phyloP scores from a whole-genome alignment of 306 rosid genomes.

The Trifolium fragiferum region DNA sequence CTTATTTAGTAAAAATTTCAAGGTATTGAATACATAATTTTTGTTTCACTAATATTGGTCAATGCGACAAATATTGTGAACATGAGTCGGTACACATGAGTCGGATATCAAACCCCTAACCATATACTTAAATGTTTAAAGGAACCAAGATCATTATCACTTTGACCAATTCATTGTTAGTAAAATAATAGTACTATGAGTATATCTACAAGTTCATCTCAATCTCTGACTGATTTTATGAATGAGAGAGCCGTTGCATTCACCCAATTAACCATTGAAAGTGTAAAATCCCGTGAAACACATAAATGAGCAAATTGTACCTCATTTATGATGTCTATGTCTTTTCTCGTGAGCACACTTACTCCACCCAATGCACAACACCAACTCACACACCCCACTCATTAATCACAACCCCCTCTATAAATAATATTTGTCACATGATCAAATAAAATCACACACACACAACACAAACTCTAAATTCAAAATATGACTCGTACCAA shows the following conservation, averaged over 20 bases:
- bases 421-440: neutral
- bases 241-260: neutral
- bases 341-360: slow-evolving; percentile 67
- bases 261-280: neutral
- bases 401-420: slow-evolving; percentile 17
- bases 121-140: no score
- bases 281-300: slow-evolving; percentile 68
- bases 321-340: slow-evolving; percentile 47
- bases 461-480: neutral
- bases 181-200: no score
- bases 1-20: no score
- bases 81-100: no score
- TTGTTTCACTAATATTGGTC: no score
- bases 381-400: slow-evolving; percentile 50
- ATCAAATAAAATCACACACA: neutral
- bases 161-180: no score
- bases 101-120: no score
- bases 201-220: no score
- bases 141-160: no score
- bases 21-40: no score
- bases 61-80: no score
- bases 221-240: no score
- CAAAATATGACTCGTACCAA: slow-evolving; percentile 49
- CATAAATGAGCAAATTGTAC: slow-evolving; percentile 53
- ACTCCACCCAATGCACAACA: slow-evolving; percentile 44